Percentiles rank a stretch among this genome's conserved stretches.
These are phyloP conservation scores for Silene latifolia DNA, from an alignment of 148 eudicot genomes.

Conservation along the genomic window DNA sequence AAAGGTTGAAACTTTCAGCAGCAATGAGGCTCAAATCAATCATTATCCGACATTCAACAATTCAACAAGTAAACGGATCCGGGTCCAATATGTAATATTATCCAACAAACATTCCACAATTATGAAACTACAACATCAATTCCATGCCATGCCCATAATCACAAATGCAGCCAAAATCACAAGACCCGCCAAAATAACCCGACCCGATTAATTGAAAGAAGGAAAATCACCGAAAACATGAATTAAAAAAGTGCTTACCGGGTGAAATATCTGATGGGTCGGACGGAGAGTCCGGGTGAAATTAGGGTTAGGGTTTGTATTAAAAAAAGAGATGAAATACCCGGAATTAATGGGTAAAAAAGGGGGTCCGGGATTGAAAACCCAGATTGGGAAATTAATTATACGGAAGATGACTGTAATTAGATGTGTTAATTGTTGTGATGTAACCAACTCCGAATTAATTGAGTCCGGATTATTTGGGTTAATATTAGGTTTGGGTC, in stretches of 20 bases:
- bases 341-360: background rate
- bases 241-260: background rate
- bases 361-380: background rate
- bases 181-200: background rate
- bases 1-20: slow-evolving; percentile 2
- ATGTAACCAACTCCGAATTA: no score
- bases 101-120: background rate
- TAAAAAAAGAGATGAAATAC: background rate
- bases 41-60: background rate
- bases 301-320: slow-evolving; percentile 19
- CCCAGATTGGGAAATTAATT: no score
- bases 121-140: background rate
- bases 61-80: background rate
- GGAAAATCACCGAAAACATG: no score
- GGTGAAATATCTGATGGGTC: background rate
- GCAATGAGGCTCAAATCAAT: background rate
- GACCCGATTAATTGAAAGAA: background rate
- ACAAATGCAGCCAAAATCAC: background rate
- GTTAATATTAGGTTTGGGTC: no score
- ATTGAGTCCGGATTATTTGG: no score
- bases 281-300: background rate
- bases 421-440: no score
- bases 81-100: background rate
- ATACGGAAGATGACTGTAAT: no score
- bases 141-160: background rate